Conservation (phyloP, 2,329 filamentous ascomycete species). For the Meredithiella fracta region DNA sequence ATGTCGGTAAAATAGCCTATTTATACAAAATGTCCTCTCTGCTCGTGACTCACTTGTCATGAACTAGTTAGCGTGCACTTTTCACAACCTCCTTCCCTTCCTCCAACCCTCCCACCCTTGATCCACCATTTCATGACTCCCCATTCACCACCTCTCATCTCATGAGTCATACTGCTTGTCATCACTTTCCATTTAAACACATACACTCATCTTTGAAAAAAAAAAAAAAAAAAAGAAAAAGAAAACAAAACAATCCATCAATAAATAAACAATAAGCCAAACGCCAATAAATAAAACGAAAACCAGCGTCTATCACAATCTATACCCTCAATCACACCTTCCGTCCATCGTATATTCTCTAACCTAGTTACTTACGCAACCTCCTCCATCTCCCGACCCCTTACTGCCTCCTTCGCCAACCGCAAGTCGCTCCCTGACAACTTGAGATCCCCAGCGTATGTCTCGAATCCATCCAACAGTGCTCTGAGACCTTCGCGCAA, state of each 20-base stretch:
- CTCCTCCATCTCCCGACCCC: background rate
- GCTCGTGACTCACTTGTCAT: background rate
- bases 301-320: background rate
- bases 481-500: constrained; percentile 48
- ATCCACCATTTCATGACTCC: background rate
- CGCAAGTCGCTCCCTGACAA: constrained; percentile 56
- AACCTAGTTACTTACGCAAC: background rate
- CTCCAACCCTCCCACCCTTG: background rate
- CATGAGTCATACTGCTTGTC: no score
- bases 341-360: background rate
- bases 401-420: constrained; percentile 45
- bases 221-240: background rate
- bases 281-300: background rate
- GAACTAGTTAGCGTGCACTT: background rate
- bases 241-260: no score
- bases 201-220: no score
- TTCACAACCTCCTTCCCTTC: background rate
- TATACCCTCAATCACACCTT: background rate
- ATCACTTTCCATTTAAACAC: no score
- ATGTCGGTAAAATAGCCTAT: no score
- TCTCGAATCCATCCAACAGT: constrained; percentile 55
- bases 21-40: no score
- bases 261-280: background rate
- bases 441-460: constrained; percentile 54
- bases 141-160: background rate